Evolutionary conservation across 495 filamentous ascomycete species (phyloP).

Genomic region (Cercophora scortea): DNA sequence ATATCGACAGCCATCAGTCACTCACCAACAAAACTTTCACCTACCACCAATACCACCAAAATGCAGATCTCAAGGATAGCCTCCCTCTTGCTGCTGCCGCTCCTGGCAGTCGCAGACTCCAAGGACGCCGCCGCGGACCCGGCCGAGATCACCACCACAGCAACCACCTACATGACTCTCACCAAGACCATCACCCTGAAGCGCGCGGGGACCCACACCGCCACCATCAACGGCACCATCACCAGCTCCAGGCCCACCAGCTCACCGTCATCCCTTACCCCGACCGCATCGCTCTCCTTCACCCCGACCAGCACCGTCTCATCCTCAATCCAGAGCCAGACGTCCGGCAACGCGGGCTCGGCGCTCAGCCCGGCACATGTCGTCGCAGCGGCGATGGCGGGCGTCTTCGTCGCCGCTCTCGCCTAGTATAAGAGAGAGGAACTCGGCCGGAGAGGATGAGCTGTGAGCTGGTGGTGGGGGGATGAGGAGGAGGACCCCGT

Average conservation of each 20-base stretch:
- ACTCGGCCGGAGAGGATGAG: background rate
- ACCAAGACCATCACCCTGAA: conserved; percentile 45
- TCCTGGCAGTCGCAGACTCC: conserved; percentile 20
- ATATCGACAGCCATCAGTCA: background rate
- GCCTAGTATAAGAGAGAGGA: background rate
- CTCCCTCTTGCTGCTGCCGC: conserved; percentile 36
- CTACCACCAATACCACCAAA: conserved; percentile 8
- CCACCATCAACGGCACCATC: conserved; percentile 19
- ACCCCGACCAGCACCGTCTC: conserved; percentile 16
- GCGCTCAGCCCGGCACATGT: conserved; percentile 28
- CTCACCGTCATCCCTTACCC: conserved; percentile 1
- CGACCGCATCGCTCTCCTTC: conserved; percentile 15
- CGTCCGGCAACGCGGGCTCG: conserved; percentile 24
- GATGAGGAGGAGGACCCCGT: background rate
- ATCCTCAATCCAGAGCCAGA: conserved; percentile 1
- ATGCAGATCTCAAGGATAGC: conserved; percentile 23
- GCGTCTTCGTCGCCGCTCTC: conserved; percentile 32
- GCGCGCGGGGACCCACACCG: conserved; percentile 18
- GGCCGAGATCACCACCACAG: conserved; percentile 26
- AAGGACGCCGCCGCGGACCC: conserved; percentile 13
- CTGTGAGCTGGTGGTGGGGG: background rate
- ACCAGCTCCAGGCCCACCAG: conserved; percentile 11
- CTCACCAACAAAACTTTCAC: background rate
- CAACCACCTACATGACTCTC: conserved; percentile 42
- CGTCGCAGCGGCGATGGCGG: conserved; percentile 34